Conservation (phyloP, 805 yeast genomes). For the Clavispora fructus region DNA sequence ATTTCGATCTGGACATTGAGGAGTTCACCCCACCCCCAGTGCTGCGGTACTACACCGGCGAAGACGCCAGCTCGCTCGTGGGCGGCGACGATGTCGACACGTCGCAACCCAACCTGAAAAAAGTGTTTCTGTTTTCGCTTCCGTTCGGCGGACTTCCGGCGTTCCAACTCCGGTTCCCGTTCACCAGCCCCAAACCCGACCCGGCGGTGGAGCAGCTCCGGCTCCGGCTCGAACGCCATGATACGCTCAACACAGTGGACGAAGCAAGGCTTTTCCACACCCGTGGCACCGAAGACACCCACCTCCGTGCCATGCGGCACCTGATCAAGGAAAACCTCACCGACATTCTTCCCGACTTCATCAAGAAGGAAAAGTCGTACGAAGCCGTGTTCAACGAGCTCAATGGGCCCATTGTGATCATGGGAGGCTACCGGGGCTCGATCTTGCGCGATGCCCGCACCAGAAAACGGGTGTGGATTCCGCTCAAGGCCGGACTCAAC, state of each 20-base stretch:
- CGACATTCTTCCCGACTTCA: constrained; percentile 33
- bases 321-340: constrained; percentile 50
- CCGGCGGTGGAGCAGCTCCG: constrained; percentile 26
- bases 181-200: constrained; percentile 8
- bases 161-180: constrained; percentile 21
- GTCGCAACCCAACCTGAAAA: constrained; percentile 24
- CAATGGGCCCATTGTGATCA: constrained; percentile 71
- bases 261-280: constrained; percentile 56
- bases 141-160: constrained; percentile 47
- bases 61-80: constrained; percentile 43
- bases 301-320: constrained; percentile 64
- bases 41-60: constrained; percentile 12
- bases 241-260: constrained; percentile 54
- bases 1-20: background rate
- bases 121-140: constrained; percentile 51
- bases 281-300: constrained; percentile 58
- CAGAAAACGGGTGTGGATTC: constrained; percentile 74
- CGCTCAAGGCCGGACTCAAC: constrained; percentile 78
- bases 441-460: constrained; percentile 63
- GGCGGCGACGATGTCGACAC: constrained; percentile 39
- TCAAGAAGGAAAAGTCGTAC: constrained; percentile 22
- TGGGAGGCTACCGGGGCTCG: constrained; percentile 90
- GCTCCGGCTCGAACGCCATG: constrained; percentile 45
- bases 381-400: constrained; percentile 52
- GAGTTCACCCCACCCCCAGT: background rate